A percentile compares a stretch with the other conserved stretches of the same genome.
These are phyloP conservation scores for Biancaea sappan DNA, from an alignment of 306 rosid species.

Conservation along the genomic window DNA sequence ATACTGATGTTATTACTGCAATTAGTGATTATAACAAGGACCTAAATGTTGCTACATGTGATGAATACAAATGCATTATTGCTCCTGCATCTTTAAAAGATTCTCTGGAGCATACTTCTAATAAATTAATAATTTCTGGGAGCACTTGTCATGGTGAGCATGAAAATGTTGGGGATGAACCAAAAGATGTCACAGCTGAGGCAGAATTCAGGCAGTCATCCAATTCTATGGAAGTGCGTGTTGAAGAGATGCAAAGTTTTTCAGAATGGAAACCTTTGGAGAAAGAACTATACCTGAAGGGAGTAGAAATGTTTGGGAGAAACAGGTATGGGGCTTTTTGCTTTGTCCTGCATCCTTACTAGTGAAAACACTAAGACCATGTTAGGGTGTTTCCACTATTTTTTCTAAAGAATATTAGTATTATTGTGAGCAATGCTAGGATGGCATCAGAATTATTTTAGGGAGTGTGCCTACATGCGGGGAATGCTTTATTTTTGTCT, in stretches of 20 bases:
- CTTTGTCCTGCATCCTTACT: slow-evolving; percentile 2
- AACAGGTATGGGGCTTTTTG: slow-evolving; percentile 59
- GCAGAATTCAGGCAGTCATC: slow-evolving; percentile 45
- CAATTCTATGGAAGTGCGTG: slow-evolving; percentile 40
- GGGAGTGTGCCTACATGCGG: slow-evolving; percentile 12
- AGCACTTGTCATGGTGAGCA: slow-evolving; percentile 46
- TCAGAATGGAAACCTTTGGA: slow-evolving; percentile 84
- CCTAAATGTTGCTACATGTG: slow-evolving; percentile 41
- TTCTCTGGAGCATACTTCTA: slow-evolving; percentile 40
- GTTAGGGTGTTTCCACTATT: neutral
- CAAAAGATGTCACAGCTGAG: slow-evolving; percentile 41
- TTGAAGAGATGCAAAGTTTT: slow-evolving; percentile 42
- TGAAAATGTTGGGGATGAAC: slow-evolving; percentile 41
- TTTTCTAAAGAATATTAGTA: neutral
- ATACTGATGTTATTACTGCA: slow-evolving; percentile 45
- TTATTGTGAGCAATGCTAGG: slow-evolving; percentile 25
- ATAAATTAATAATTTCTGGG: slow-evolving; percentile 44
- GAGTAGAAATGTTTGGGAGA: slow-evolving; percentile 94
- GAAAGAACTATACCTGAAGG: slow-evolving; percentile 87
- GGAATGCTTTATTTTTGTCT: slow-evolving; percentile 19
- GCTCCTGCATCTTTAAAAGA: slow-evolving; percentile 34
- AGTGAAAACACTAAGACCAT: neutral
- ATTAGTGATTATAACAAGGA: slow-evolving; percentile 41
- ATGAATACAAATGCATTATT: slow-evolving; percentile 39
- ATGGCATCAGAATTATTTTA: slow-evolving; percentile 20